Evolutionary conservation across 306 rosid species (phyloP), one percentile per base, ranked within the genome.

Genomic region (Fagus sylvatica): DNA sequence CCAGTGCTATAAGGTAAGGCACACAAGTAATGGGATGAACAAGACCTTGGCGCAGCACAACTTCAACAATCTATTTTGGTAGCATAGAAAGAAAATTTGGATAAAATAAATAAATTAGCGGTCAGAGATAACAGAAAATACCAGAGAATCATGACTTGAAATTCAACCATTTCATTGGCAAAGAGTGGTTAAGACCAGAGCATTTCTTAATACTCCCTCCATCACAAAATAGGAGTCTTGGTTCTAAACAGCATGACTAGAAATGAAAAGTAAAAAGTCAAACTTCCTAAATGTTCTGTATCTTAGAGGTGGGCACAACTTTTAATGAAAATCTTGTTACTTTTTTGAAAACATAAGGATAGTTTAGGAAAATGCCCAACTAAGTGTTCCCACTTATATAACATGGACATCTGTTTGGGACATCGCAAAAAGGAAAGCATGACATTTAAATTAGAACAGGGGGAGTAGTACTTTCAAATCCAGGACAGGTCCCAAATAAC

Each of bases 21-120:
- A 95, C 99, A 80, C 99, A 91, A 48, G 98, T 93, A 84, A 95
- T 95, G n/a, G 98, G 99, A 86, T 93, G 98, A 82, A 91, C 99
- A 79, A 95, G 98, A 80, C 99, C 99, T 85, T 95, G 99, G 82
- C 99, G 98, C 84, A 95, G 85, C 78, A 90, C 98, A 83, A 95
- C 81, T 86, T 95, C 99, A 46, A 95, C 97, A 78, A 95, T 95
- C 99, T 95, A 55, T 71, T 66, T 54, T 66, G 51, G 37, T 41
- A 34, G 54, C 43, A 59, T 28, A 53, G 12, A 73, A 65, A 9
- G 34, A 17, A 30, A 51, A 33, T 72, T 55, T 13, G 43, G 19
- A 7, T 1, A 12, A 33, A 10, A 22, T 19, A 3, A 28, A 3
- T 10, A 61, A 66, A 66, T 66, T 3, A 66, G 71, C 6, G 17